Percentiles rank a stretch among this genome's conserved stretches.
Conservation (phyloP, 257 asterid genomes). For the Lithospermum erythrorhizon region DNA sequence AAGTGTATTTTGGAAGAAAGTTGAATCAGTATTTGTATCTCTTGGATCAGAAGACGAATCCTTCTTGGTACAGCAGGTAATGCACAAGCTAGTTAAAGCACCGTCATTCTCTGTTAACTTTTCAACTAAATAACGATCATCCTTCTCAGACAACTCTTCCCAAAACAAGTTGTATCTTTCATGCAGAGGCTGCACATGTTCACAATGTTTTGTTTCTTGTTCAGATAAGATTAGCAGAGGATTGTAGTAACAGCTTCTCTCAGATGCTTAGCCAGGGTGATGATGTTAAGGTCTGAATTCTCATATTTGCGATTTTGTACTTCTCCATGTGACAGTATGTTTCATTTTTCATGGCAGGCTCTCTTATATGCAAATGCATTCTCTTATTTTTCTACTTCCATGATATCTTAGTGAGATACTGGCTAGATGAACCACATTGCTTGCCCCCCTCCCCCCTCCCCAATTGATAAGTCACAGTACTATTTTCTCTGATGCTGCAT, state of each 20-base stretch:
- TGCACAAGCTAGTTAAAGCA: conserved; percentile 9
- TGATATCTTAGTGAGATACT: too few species aligned
- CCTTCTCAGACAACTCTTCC: too few species aligned
- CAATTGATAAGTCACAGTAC: too few species aligned
- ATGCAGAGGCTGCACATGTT: too few species aligned
- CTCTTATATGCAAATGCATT: too few species aligned
- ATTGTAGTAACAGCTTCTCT: conserved; percentile 31
- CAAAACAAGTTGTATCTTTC: neutral
- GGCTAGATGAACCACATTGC: too few species aligned
- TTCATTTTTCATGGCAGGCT: too few species aligned
- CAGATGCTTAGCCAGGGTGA: conserved; percentile 27
- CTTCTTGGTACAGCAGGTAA: conserved; percentile 59
- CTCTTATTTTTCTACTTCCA: neutral
- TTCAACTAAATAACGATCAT: neutral
- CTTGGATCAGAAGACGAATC: conserved; percentile 52
- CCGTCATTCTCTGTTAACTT: conserved; percentile 1
- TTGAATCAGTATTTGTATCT: conserved; percentile 59
- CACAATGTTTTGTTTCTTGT: conserved; percentile 4
- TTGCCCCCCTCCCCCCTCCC: too few species aligned
- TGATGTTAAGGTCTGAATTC: conserved; percentile 25
- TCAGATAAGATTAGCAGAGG: conserved; percentile 65
- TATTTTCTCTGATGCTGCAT: too few species aligned
- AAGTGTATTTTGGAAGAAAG: conserved; percentile 69
- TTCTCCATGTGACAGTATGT: neutral
- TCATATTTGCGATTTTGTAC: neutral